These are phyloP conservation scores for Cryphonectria parasitica DNA, from an alignment of 2,329 filamentous ascomycete genomes.

Conservation along the genomic window DNA sequence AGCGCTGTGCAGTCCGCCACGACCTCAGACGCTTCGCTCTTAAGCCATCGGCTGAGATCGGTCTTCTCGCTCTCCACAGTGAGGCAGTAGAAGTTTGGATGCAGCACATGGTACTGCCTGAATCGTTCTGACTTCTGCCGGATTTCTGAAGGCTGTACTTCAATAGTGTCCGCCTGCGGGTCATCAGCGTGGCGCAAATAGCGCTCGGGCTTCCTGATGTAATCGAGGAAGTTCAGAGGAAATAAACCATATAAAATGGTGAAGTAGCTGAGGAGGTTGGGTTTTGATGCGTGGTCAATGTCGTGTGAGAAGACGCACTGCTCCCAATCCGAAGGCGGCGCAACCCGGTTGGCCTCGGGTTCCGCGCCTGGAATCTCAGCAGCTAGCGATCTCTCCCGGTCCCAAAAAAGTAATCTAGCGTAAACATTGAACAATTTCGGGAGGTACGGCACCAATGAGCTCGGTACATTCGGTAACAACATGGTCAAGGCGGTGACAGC, in stretches of 20 bases:
- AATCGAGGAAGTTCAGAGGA: constrained; percentile 84
- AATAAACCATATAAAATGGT: constrained; percentile 83
- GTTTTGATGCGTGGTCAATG: constrained; percentile 63
- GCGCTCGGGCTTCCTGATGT: constrained; percentile 79
- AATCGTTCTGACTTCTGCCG: constrained; percentile 76
- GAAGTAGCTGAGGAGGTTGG: constrained; percentile 75
- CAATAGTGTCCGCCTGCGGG: constrained; percentile 71
- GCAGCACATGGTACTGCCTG: constrained; percentile 72
- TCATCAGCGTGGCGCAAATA: constrained; percentile 76
- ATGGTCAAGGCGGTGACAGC: constrained; percentile 77
- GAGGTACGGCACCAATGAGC: constrained; percentile 68
- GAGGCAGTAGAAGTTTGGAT: constrained; percentile 82
- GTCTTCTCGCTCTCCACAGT: constrained; percentile 80
- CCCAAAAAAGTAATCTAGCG: constrained; percentile 79
- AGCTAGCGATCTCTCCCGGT: constrained; percentile 54
- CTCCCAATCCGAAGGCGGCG: constrained; percentile 67
- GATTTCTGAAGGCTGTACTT: constrained; percentile 78
- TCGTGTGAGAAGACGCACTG: constrained; percentile 65
- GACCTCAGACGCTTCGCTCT: constrained; percentile 78
- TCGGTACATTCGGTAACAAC: constrained; percentile 81
- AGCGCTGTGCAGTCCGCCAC: constrained; percentile 78
- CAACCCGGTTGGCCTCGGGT: constrained; percentile 67
- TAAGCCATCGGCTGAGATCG: constrained; percentile 77
- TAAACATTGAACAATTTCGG: constrained; percentile 82
- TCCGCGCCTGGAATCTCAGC: constrained; percentile 46